Conservation (phyloP, 1,139 yeast genomes). For the Kodamaea fungicola region DNA sequence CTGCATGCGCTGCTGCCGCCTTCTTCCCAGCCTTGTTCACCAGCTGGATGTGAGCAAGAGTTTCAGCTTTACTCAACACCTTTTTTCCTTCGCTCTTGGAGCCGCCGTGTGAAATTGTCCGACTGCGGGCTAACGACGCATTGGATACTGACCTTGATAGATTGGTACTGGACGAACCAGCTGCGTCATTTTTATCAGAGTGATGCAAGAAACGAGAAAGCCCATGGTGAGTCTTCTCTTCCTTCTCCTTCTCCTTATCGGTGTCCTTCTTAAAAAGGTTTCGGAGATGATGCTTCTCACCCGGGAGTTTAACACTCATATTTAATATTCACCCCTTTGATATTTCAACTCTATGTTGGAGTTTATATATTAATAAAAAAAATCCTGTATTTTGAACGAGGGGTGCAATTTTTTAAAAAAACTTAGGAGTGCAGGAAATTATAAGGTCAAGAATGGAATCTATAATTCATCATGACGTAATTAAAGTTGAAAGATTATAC, state of each 20-base stretch:
- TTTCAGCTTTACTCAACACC: constrained; percentile 32
- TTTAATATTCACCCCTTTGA: not conserved
- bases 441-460: not conserved
- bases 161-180: too few relatives aligned
- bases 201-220: constrained; percentile 23
- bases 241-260: constrained; percentile 6
- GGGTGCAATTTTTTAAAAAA: not conserved
- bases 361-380: not conserved
- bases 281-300: constrained; percentile 16
- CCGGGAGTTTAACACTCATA: constrained; percentile 9
- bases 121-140: not conserved
- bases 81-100: constrained; percentile 14
- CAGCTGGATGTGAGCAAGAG: constrained; percentile 36
- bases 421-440: not conserved
- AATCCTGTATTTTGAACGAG: not conserved
- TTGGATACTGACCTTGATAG: not conserved
- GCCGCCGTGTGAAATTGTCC: constrained; percentile 1
- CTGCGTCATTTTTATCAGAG: constrained; percentile 3
- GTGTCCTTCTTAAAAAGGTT: constrained; percentile 18
- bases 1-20: constrained; percentile 8
- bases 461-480: not conserved
- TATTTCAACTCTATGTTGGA: not conserved
- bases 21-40: constrained; percentile 27
- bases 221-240: constrained; percentile 17
- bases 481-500: not conserved